phyloP scores from a whole-genome alignment of 2,329 filamentous ascomycete species.

The Aspergillus udagawae region DNA sequence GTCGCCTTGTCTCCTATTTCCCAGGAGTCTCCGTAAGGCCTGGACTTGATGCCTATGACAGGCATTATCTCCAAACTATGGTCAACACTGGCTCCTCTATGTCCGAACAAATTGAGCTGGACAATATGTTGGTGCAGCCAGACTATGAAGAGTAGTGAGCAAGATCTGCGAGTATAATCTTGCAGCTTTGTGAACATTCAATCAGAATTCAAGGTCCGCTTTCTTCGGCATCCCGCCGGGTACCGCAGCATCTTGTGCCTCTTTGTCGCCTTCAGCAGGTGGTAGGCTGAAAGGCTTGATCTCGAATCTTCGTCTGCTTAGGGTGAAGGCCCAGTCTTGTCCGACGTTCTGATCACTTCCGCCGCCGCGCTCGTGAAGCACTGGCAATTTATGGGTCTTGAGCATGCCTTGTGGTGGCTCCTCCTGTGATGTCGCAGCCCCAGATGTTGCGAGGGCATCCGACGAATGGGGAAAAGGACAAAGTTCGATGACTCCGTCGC shows the following conservation, averaged over 20 bases:
- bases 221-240: constrained; percentile 53
- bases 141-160: constrained; percentile 30
- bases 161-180: not conserved
- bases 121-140: constrained; percentile 53
- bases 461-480: constrained; percentile 65
- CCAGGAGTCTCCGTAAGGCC: constrained; percentile 43
- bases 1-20: constrained; percentile 48
- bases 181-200: constrained; percentile 1
- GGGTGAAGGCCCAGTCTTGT: constrained; percentile 84
- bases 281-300: constrained; percentile 88
- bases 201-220: constrained; percentile 68
- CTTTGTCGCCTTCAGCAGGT: constrained; percentile 72
- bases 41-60: constrained; percentile 48
- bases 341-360: constrained; percentile 67
- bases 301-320: constrained; percentile 77
- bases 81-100: constrained; percentile 51
- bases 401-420: constrained; percentile 84
- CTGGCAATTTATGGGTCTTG: constrained; percentile 74
- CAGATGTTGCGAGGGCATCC: constrained; percentile 49
- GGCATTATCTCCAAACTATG: constrained; percentile 54
- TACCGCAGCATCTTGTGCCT: constrained; percentile 51
- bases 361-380: constrained; percentile 84
- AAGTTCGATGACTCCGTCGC: constrained; percentile 82
- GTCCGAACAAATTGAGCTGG: constrained; percentile 61
- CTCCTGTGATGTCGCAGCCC: constrained; percentile 55